Percentiles rank a stretch among this genome's conserved stretches.
phyloP scores from a whole-genome alignment of 495 filamentous ascomycete species.

The Trypethelium eluteriae region DNA sequence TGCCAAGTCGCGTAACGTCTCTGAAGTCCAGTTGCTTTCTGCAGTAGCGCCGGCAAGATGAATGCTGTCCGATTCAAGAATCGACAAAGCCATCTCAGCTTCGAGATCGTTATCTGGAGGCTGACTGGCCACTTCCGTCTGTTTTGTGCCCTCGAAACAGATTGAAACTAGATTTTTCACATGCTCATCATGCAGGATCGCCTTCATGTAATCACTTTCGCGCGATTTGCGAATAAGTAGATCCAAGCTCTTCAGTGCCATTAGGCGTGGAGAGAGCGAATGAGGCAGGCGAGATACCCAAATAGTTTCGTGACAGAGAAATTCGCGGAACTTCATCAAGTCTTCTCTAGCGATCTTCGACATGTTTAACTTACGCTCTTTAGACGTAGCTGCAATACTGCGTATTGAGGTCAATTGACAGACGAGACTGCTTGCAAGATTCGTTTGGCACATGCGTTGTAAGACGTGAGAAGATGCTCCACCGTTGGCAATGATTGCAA shows the following conservation, averaged over 20 bases:
- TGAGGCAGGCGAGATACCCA: slow-evolving; percentile 50
- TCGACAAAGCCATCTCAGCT: slow-evolving; percentile 45
- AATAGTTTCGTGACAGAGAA: slow-evolving; percentile 41
- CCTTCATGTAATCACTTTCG: slow-evolving; percentile 41
- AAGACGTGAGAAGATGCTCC: slow-evolving; percentile 44
- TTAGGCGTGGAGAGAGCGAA: slow-evolving; percentile 51
- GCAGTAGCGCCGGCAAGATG: slow-evolving; percentile 24
- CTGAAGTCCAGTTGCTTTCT: slow-evolving; percentile 27
- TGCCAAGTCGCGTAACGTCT: slow-evolving; percentile 26
- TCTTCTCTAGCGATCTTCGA: slow-evolving; percentile 53
- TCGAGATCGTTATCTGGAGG: slow-evolving; percentile 30
- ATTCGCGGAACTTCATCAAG: slow-evolving; percentile 44
- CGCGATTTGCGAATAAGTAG: slow-evolving; percentile 48
- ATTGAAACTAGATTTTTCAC: slow-evolving; percentile 6
- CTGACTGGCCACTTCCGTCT: slow-evolving; percentile 12
- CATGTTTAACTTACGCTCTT: slow-evolving; percentile 60
- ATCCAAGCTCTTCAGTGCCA: slow-evolving; percentile 59
- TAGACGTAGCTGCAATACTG: slow-evolving; percentile 49
- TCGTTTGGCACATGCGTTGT: slow-evolving; percentile 42
- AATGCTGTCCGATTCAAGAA: slow-evolving; percentile 49
- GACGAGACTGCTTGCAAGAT: slow-evolving; percentile 30
- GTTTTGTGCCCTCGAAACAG: neutral
- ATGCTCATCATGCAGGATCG: slow-evolving; percentile 42
- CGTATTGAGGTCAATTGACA: slow-evolving; percentile 42
- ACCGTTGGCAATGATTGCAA: slow-evolving; percentile 49